Evolutionary conservation across 371 early-diverging fungal genomes (phyloP), one percentile per base, ranked within the genome.

Genomic region (Syncephalastrum racemosum): DNA sequence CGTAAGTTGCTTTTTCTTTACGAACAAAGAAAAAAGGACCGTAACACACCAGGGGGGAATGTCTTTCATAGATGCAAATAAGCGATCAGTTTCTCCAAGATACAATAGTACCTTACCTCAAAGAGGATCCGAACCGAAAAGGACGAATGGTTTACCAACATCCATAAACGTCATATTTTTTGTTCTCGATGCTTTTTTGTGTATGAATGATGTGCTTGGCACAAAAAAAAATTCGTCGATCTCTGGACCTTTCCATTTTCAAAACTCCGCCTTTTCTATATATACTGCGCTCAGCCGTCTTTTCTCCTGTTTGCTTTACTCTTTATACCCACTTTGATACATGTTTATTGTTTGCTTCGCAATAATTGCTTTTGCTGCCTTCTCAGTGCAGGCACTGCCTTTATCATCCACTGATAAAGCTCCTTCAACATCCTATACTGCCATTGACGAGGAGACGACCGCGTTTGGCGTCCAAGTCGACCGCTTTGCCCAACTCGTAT

Each of bases 51-150:
- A 14, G 15, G 24, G 45, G 25, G 19, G 46, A 22, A 45, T 39
- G 15, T 43, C 14, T 45, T 8, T 62, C 12, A 8, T 31, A 85
- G 86, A 85, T 85, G 86, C 73, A 70, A 67, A 80, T 85, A 54
- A 63, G 71, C 19, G 70, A 80, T 56, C 82, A 79, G 15, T 83
- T 79, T 41, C 74, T 85, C 12, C 36, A 8, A 31, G 36, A 31
- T 7, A 31, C 6, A 8, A 31, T 31, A 7, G 12, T 31, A 31
- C 36, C 36, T 10, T 31, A 31, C 36, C 36, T 31, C 36, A 31
- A 12, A 5, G 41, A 67, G 57, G 2, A 66, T 83, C 4, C 23
- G 65, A 25, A 31, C 36, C 36, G 36, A 31, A 31, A 31, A 31
- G 36, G 36, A 31, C 36, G 36, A 7, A 31, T 31, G 10, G 36